phyloP scores from a whole-genome alignment of 306 rosid genomes.

The Pyrus pyrifolia region DNA sequence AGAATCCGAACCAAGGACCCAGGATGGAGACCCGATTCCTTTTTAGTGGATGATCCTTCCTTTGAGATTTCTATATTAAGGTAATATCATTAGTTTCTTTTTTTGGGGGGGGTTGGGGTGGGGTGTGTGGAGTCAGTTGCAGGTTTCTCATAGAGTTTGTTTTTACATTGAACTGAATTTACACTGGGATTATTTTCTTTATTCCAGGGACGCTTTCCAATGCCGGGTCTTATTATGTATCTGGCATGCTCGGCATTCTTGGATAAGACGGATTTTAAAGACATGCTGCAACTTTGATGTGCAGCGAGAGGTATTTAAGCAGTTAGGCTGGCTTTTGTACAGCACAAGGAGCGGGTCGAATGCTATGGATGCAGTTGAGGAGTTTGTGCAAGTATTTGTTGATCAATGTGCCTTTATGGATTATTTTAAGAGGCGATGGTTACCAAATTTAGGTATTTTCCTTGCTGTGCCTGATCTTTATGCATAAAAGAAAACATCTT shows the following conservation, averaged over 20 bases:
- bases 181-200: constrained; percentile 18
- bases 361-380: constrained; percentile 57
- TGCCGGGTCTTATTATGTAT: constrained; percentile 55
- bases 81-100: constrained; percentile 20
- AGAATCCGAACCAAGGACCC: constrained; percentile 56
- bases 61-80: constrained; percentile 48
- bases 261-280: constrained; percentile 49
- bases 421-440: constrained; percentile 61
- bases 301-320: constrained; percentile 58
- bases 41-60: constrained; percentile 69
- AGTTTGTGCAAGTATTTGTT: constrained; percentile 70
- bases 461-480: constrained; percentile 4
- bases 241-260: constrained; percentile 70
- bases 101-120: too few species aligned
- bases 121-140: too few species aligned
- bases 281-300: constrained; percentile 63
- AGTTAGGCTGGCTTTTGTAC: constrained; percentile 58
- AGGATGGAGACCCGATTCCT: constrained; percentile 55
- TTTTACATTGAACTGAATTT: background rate
- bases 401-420: constrained; percentile 67
- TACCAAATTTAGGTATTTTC: constrained; percentile 53
- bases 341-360: constrained; percentile 51
- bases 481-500: background rate
- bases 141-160: background rate
- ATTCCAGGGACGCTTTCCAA: constrained; percentile 66